Conservation (phyloP, 192 early-diverging fungal species). For the Anaeromyces robustus region DNA sequence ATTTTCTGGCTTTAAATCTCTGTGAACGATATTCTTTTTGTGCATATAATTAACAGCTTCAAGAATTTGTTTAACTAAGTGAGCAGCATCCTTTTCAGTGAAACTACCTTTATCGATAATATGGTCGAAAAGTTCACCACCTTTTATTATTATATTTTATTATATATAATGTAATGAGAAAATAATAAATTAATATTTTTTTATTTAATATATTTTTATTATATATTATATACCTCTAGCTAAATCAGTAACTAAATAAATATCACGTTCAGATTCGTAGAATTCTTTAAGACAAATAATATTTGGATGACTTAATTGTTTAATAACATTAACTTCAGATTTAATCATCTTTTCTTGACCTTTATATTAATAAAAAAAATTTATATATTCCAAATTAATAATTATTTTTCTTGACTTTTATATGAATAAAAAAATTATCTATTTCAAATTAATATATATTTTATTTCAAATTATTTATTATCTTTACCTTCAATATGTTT, state of each 20-base stretch:
- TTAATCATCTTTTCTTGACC: slow-evolving; percentile 44
- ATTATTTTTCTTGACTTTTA: no score
- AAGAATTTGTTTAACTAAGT: slow-evolving; percentile 23
- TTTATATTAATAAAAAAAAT: no score
- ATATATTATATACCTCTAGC: slow-evolving; percentile 16
- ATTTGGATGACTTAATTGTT: neutral
- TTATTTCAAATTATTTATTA: slow-evolving; percentile 5
- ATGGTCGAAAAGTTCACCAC: slow-evolving; percentile 40
- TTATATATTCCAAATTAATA: no score
- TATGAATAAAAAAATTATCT: no score
- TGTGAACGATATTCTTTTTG: slow-evolving; percentile 19
- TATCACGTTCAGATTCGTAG: neutral
- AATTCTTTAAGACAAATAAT: neutral
- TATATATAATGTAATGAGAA: no score
- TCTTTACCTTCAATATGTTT: slow-evolving; percentile 48
- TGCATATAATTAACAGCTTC: slow-evolving; percentile 29
- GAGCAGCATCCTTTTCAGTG: slow-evolving; percentile 27
- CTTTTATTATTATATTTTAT: slow-evolving; percentile 10
- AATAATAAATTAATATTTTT: no score
- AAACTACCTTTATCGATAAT: slow-evolving; percentile 29
- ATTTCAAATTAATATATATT: neutral
- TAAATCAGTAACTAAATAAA: slow-evolving; percentile 14
- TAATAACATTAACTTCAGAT: neutral
- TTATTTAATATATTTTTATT: no score
- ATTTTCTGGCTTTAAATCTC: slow-evolving; percentile 40